These are phyloP conservation scores for Annulohypoxylon maeteangense DNA, from an alignment of 495 filamentous ascomycete species.

Conservation along the genomic window DNA sequence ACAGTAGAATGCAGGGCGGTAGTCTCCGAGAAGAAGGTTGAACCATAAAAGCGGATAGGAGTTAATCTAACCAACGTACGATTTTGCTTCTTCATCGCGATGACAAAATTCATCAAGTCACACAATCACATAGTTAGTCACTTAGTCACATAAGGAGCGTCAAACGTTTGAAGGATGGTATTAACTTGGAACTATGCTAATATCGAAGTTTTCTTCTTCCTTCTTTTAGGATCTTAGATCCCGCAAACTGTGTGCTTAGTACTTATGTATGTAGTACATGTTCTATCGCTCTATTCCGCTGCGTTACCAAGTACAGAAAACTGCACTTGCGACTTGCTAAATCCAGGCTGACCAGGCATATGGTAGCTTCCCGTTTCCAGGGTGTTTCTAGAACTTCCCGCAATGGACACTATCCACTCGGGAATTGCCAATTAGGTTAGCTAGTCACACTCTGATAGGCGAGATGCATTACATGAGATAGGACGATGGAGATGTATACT, in stretches of 20 bases:
- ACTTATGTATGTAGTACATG: background rate
- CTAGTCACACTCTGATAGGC: slow-evolving; percentile 8
- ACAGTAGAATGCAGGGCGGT: slow-evolving; percentile 7
- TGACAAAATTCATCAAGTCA: background rate
- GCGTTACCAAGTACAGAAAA: slow-evolving; percentile 17
- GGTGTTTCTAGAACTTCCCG: slow-evolving; percentile 36
- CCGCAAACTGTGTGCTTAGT: background rate
- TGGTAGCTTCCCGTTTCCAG: slow-evolving; percentile 13
- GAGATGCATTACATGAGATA: background rate
- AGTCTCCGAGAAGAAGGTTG: slow-evolving; percentile 20
- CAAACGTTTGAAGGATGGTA: background rate
- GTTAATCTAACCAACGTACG: slow-evolving; percentile 31
- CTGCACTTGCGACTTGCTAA: background rate
- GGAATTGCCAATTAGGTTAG: slow-evolving; percentile 34
- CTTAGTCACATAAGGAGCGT: background rate
- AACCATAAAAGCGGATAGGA: background rate
- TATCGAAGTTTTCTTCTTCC: background rate
- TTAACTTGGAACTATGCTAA: background rate
- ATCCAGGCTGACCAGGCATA: background rate
- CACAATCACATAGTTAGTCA: background rate
- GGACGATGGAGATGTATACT: background rate
- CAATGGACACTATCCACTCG: slow-evolving; percentile 15
- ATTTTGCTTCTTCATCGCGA: slow-evolving; percentile 16
- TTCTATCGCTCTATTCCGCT: background rate
- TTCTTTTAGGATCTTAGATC: background rate